Evolutionary conservation across 139 green algal genomes (phyloP).

Genomic region (Coelastrella sp.): DNA sequence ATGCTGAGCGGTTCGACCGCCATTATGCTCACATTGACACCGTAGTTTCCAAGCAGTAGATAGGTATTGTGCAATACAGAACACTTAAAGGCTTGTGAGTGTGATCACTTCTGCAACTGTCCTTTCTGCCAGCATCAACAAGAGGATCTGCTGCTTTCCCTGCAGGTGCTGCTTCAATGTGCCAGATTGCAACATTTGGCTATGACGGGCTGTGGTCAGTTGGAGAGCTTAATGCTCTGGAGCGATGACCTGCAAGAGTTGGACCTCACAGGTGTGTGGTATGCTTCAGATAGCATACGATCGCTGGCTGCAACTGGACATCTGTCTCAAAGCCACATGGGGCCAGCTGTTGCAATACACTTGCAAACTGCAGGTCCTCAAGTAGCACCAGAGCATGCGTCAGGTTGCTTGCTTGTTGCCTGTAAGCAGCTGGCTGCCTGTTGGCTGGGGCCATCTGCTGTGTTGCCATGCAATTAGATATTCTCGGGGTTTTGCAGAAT

Average conservation of each 20-base stretch:
- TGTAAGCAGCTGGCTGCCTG: not conserved
- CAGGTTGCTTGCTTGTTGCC: not conserved
- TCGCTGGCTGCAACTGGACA: not conserved
- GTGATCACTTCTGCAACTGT: not conserved
- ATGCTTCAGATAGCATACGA: not conserved
- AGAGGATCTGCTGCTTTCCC: not conserved
- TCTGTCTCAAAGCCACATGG: not conserved
- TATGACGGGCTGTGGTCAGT: conserved; percentile 60
- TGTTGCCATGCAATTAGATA: too few species aligned
- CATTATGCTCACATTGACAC: too few species aligned
- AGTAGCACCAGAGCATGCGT: too few species aligned
- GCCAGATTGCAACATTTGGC: conserved; percentile 65
- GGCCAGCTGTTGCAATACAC: too few species aligned
- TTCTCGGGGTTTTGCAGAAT: not conserved
- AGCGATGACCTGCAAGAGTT: conserved; percentile 73
- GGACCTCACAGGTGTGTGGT: conserved; percentile 62
- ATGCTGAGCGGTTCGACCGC: too few species aligned
- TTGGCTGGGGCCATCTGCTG: too few species aligned
- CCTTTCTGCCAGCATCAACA: not conserved
- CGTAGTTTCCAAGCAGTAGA: too few species aligned
- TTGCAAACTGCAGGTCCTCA: too few species aligned
- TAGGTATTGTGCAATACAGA: too few species aligned
- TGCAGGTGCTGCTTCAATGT: conserved; percentile 81
- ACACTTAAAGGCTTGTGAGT: too few species aligned
- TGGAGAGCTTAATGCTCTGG: conserved; percentile 80